Base-by-base conservation (phyloP, 306 rosid species). In the Cicer pinnatifidum region DNA sequence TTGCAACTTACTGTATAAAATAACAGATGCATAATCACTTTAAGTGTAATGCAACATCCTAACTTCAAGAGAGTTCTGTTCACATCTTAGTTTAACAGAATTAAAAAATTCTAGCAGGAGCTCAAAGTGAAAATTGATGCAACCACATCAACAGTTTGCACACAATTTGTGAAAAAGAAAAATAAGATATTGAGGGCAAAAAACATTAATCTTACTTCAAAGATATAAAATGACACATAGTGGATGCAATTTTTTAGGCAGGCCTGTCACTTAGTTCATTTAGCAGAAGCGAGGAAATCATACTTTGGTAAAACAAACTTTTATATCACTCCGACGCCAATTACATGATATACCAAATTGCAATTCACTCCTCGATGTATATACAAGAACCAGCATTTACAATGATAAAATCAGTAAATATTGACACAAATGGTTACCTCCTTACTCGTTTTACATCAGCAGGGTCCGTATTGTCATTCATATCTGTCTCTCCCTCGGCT, bases 361-460 rank as follows among this genome's bases (percentile, higher is more conserved):
- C 16, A 59, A 59, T 47, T 39, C 19, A 20, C 20, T 77, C 60
- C 52, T 12, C 19, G 23, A 35, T 51, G 58, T 7, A 68, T 15
- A 39, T 35, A 72, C 43, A 70, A 53, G 58, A 6, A 38, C 11
- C 3, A 23, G 58, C 33, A 64, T 72, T 43, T 47, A 57, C 43
- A 19, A 46, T 63, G 57, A 8, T 23, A 81, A 81, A 41, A 19
- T 64, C 56, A n/a, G 41, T 66, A 12, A 78, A 72, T 46, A 68
- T 33, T 56, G 59, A 83, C 69, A 71, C 68, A 45, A 78, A 78
- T 40, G 41, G 63, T 83, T 90, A 95, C 99, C 99, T 91, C 84
- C 99, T 88, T 67, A 90, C 91, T 16, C 99, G 91, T 86, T 95
- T 95, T 11, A 51, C 96, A 76, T 90, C 96, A 61, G 92, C 62